Percentiles rank a stretch among this genome's conserved stretches.
These are phyloP conservation scores for Yamadazyma conglobata DNA, from an alignment of 1,139 yeast genomes.

Conservation along the genomic window DNA sequence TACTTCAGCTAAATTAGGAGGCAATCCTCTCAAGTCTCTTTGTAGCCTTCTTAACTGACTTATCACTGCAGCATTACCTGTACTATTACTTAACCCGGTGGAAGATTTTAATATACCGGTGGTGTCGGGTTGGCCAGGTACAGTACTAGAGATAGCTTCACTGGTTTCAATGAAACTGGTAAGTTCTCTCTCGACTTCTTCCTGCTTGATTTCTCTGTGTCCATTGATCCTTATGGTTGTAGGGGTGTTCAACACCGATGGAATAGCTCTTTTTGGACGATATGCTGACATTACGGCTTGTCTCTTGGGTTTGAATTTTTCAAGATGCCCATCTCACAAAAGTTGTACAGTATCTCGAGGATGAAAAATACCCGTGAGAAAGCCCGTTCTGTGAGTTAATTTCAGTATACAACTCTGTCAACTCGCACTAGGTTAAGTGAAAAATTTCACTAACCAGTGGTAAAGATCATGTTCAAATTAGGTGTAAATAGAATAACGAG, in stretches of 20 bases:
- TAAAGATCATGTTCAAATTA: constrained; percentile 4
- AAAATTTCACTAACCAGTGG: background rate
- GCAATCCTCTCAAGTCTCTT: constrained; percentile 71
- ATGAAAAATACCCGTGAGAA: constrained; percentile 1
- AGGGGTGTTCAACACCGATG: constrained; percentile 49
- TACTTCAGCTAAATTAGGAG: constrained; percentile 36
- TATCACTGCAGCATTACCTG: constrained; percentile 32
- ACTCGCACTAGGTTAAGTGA: background rate
- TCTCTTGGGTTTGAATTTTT: constrained; percentile 3
- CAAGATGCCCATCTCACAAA: constrained; percentile 8
- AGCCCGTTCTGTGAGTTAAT: constrained; percentile 1
- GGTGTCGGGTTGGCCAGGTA: constrained; percentile 16
- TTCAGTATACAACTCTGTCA: constrained; percentile 1
- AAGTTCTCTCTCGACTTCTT: constrained; percentile 44
- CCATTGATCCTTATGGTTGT: constrained; percentile 38
- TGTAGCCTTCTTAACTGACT: constrained; percentile 67
- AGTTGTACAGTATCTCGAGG: constrained; percentile 1
- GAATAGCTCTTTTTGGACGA: constrained; percentile 38
- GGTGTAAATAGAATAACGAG: constrained; percentile 2
- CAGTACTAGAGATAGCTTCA: constrained; percentile 21
- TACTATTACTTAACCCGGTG: constrained; percentile 23
- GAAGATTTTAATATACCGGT: constrained; percentile 9
- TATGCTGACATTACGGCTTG: constrained; percentile 21
- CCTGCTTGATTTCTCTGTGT: constrained; percentile 26
- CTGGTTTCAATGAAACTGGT: constrained; percentile 45